Percentiles rank a stretch among this genome's conserved stretches.
Conservation (phyloP, 2,329 filamentous ascomycete genomes). For the Nemania sp. region DNA sequence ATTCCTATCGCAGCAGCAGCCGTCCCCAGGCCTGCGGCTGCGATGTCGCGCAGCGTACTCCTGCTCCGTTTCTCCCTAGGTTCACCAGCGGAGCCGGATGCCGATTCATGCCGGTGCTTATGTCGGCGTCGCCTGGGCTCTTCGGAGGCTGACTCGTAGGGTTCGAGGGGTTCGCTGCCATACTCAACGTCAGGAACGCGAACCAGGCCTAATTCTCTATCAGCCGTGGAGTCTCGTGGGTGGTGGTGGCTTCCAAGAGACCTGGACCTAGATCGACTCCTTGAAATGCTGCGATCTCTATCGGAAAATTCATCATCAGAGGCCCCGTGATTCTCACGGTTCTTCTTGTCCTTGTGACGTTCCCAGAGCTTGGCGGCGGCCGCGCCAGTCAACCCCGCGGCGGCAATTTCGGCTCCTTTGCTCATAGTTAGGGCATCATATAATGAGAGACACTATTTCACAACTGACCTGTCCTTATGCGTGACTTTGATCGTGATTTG, state of each 20-base stretch:
- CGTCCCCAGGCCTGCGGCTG: constrained; percentile 58
- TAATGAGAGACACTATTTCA: background rate
- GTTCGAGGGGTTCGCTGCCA: constrained; percentile 60
- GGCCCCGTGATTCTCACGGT: constrained; percentile 46
- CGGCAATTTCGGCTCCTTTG: constrained; percentile 60
- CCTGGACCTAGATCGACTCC: constrained; percentile 42
- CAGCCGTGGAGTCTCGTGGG: constrained; percentile 57
- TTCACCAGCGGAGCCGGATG: constrained; percentile 43
- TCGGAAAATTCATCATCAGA: constrained; percentile 43
- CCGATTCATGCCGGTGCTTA: constrained; percentile 44
- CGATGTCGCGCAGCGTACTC: constrained; percentile 59
- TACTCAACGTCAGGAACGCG: constrained; percentile 59
- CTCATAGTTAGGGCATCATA: constrained; percentile 19
- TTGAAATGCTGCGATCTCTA: constrained; percentile 54
- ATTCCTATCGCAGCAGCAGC: constrained; percentile 67
- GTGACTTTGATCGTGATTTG: constrained; percentile 48
- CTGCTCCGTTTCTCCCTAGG: constrained; percentile 56
- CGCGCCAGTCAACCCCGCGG: constrained; percentile 63
- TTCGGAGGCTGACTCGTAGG: constrained; percentile 56
- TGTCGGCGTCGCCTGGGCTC: constrained; percentile 47
- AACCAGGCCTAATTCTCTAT: constrained; percentile 67
- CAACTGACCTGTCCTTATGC: constrained; percentile 48
- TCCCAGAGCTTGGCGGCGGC: constrained; percentile 66
- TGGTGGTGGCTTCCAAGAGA: constrained; percentile 48
- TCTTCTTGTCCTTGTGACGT: constrained; percentile 64